These are phyloP conservation scores for Saccharomycopsis javanensis DNA, from an alignment of 805 yeast species.

Conservation along the genomic window DNA sequence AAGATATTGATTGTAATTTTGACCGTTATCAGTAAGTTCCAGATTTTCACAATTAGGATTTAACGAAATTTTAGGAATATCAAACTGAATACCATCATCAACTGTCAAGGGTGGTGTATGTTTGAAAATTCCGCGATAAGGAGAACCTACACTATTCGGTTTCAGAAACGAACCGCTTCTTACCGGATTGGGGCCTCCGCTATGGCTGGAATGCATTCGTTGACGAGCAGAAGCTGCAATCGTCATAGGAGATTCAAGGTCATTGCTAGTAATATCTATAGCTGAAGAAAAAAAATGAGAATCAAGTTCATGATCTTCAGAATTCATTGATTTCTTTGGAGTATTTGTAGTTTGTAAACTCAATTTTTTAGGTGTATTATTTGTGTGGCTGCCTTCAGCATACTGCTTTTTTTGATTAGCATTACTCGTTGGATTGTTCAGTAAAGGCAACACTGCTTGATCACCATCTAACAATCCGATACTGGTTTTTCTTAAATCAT, in stretches of 20 bases:
- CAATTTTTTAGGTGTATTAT: background rate
- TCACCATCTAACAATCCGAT: background rate
- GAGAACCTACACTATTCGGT: background rate
- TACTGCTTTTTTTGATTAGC: background rate
- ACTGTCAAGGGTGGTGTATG: background rate
- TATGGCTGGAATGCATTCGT: background rate
- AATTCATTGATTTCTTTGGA: background rate
- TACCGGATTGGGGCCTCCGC: background rate
- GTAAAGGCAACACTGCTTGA: background rate
- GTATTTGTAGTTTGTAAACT: background rate
- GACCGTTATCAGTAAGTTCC: background rate
- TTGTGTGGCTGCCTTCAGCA: background rate
- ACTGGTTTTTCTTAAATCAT: background rate
- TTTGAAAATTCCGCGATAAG: background rate
- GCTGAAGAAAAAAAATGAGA: background rate
- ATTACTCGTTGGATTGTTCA: background rate
- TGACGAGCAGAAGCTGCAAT: background rate
- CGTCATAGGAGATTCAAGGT: background rate
- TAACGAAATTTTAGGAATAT: background rate
- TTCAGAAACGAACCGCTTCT: constrained; percentile 1
- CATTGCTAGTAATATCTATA: background rate
- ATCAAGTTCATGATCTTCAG: background rate
- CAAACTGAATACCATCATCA: background rate
- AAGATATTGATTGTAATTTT: background rate
- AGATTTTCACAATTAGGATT: background rate